These are phyloP conservation scores for Cladobotryum protrusum DNA, from an alignment of 2,329 filamentous ascomycete species.

Conservation along the genomic window DNA sequence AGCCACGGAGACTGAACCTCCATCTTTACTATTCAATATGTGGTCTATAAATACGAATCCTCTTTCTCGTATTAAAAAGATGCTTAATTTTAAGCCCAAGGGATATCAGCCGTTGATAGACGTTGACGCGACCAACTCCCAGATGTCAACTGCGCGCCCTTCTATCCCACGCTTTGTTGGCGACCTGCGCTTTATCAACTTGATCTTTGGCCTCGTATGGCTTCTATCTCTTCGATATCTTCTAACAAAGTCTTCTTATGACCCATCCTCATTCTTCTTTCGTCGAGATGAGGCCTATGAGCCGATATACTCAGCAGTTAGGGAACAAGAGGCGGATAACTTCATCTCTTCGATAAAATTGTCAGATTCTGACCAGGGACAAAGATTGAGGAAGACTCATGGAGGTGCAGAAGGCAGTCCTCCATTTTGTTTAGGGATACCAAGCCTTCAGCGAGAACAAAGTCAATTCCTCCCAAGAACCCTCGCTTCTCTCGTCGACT, in stretches of 20 bases:
- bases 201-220: not conserved
- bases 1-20: too few species aligned
- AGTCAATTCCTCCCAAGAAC: slow-evolving; percentile 21
- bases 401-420: slow-evolving; percentile 20
- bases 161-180: not conserved
- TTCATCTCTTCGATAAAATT: not conserved
- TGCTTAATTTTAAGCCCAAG: too few species aligned
- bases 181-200: not conserved
- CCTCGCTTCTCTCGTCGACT: slow-evolving; percentile 24
- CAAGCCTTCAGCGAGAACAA: slow-evolving; percentile 20
- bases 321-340: not conserved
- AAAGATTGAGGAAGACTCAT: slow-evolving; percentile 12
- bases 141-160: too few species aligned
- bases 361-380: not conserved
- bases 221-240: not conserved
- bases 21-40: too few species aligned
- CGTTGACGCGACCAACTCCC: too few species aligned
- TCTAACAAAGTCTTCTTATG: not conserved
- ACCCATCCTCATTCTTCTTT: not conserved
- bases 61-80: too few species aligned
- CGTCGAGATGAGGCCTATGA: not conserved
- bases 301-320: not conserved
- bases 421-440: slow-evolving; percentile 23
- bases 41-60: too few species aligned
- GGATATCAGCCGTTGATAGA: too few species aligned